A percentile compares a stretch with the other conserved stretches of the same genome.
These are phyloP conservation scores for Solanum lycopersicoides DNA, from an alignment of 257 asterid genomes.

Conservation along the genomic window DNA sequence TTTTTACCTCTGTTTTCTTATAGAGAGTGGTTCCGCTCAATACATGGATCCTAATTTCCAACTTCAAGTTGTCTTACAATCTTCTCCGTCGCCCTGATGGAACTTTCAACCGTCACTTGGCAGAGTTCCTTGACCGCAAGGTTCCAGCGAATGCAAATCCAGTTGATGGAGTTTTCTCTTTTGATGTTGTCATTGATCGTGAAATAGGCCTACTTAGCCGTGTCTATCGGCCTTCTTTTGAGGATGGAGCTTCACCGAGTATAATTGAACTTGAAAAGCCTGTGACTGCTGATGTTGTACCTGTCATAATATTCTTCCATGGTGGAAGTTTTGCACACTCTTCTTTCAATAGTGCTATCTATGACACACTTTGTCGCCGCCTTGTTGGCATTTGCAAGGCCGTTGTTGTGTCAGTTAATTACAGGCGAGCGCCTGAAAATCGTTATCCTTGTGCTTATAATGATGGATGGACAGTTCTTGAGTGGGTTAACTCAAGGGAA, in stretches of 20 bases:
- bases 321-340: constrained; percentile 97
- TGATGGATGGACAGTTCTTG: constrained; percentile 75
- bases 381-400: constrained; percentile 53
- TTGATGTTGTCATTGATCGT: constrained; percentile 58
- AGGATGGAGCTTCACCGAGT: constrained; percentile 20
- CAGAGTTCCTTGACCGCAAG: constrained; percentile 73
- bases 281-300: constrained; percentile 39
- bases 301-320: constrained; percentile 73
- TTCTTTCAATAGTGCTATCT: constrained; percentile 74
- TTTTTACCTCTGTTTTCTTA: constrained; percentile 1
- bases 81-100: constrained; percentile 85
- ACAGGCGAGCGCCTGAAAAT: constrained; percentile 71
- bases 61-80: constrained; percentile 75
- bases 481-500: constrained; percentile 53
- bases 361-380: constrained; percentile 78
- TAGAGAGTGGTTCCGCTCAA: constrained; percentile 83
- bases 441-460: constrained; percentile 74
- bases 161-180: constrained; percentile 62
- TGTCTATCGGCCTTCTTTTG: constrained; percentile 37
- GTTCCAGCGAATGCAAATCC: constrained; percentile 67
- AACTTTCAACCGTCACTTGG: constrained; percentile 69
- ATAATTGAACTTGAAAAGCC: constrained; percentile 48
- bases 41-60: constrained; percentile 77
- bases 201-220: constrained; percentile 59
- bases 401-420: constrained; percentile 72